Base-by-base conservation (phyloP, 2,329 filamentous ascomycete genomes). In the Hymenoscyphus occultus region DNA sequence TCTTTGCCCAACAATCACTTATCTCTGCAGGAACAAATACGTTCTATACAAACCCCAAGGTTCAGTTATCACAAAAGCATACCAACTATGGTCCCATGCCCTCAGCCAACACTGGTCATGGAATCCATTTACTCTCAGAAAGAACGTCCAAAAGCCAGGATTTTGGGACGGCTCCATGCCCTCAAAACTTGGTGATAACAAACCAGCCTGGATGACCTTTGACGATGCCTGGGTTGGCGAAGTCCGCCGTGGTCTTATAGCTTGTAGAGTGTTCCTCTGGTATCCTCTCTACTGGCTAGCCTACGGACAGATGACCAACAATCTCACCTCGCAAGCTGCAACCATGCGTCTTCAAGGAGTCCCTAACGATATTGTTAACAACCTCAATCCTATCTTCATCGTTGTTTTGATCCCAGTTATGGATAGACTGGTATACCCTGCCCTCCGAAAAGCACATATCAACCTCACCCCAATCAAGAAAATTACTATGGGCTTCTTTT, bases 171-270 rank as follows among this genome's bases (percentile, higher is more conserved):
- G 79, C 19, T 83, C 83, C 35, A 84, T 83, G 77, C 87, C 87
- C 9, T 83, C 81, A 58, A 77, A 78, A 9, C 78, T 86, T 4
- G 78, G 78, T 1, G 78, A 86, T 56, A 86, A 90, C 69, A 83
- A 83, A 80, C 90, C 90, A 0, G 60, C 62, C 0, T 93, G 89
- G 89, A 92, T 93, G 87, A 90, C 87, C 0, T 92, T 92, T 70
- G 90, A 93, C 68, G 91, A 94, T 71, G 86, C 85, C 59, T 93
- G 90, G 90, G 87, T 92, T 62, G 85, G 86, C 71, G 87, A 90
- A 70, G 83, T 88, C 13, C 79, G 80, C 61, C 85, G 87, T 73
- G 80, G 64, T 76, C 79, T 72, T 78, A 79, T 71, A 71, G 88
- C 88, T 64, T 90, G 88, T 79, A 82, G 84, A 69, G 89, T 91